These are phyloP conservation scores for Rhizopus arrhizus DNA, from an alignment of 371 early-diverging fungal species.

Conservation along the genomic window DNA sequence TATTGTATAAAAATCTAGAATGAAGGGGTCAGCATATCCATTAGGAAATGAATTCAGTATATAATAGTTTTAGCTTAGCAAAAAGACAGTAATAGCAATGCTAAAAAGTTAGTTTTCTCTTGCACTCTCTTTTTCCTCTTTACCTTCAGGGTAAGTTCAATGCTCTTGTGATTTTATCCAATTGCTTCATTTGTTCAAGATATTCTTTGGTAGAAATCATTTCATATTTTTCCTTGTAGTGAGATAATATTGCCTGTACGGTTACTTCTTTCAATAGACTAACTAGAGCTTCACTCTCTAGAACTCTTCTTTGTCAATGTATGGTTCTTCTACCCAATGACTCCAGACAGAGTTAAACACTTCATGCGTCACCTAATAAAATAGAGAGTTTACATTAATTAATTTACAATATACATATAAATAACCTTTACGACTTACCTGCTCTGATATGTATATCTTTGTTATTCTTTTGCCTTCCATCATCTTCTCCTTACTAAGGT, in stretches of 20 bases:
- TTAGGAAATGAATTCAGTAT: neutral
- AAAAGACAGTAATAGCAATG: neutral
- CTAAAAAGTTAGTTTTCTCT: neutral
- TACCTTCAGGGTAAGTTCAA: slow-evolving; percentile 12
- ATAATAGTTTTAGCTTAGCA: slow-evolving; percentile 3
- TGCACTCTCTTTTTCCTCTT: neutral
- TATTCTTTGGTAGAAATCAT: slow-evolving; percentile 10
- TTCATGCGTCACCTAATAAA: slow-evolving; percentile 17
- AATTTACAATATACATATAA: no score
- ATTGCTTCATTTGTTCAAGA: slow-evolving; percentile 8
- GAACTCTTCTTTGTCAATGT: slow-evolving; percentile 29
- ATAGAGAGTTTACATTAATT: neutral
- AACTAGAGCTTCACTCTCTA: slow-evolving; percentile 29
- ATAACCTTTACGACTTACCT: slow-evolving; percentile 10
- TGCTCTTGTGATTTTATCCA: slow-evolving; percentile 20
- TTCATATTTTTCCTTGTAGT: slow-evolving; percentile 13
- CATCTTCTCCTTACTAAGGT: slow-evolving; percentile 5
- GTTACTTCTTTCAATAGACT: slow-evolving; percentile 29
- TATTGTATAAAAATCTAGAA: slow-evolving; percentile 28
- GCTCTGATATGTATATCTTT: neutral
- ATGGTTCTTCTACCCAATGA: slow-evolving; percentile 40
- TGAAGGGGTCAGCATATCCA: slow-evolving; percentile 37
- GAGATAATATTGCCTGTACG: slow-evolving; percentile 19
- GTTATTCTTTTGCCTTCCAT: neutral
- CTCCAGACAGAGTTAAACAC: slow-evolving; percentile 34